Conservation (phyloP, 2,329 filamentous ascomycete genomes). For the Colletotrichum orchidophilum region DNA sequence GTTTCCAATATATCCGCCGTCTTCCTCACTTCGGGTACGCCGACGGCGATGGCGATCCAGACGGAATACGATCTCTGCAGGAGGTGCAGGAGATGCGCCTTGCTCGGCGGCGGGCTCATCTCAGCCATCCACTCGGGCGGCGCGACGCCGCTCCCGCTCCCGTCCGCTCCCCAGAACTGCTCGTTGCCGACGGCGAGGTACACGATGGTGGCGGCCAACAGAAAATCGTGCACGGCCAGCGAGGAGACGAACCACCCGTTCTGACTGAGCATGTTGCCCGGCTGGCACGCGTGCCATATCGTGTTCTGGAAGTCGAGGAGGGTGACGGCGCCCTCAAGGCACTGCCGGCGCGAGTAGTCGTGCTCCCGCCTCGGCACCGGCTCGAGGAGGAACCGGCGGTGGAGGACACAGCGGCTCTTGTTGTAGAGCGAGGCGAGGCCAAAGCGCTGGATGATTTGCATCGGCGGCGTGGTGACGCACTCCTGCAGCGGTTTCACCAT, state of each 20-base stretch:
- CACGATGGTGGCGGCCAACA: slow-evolving; percentile 69
- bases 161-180: slow-evolving; percentile 40
- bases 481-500: slow-evolving; percentile 57
- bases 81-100: slow-evolving; percentile 49
- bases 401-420: slow-evolving; percentile 65
- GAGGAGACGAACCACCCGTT: slow-evolving; percentile 67
- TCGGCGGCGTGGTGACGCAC: slow-evolving; percentile 57
- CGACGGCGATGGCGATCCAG: slow-evolving; percentile 52
- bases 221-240: slow-evolving; percentile 67
- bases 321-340: slow-evolving; percentile 58
- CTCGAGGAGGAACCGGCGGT: slow-evolving; percentile 62
- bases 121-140: slow-evolving; percentile 46
- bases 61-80: slow-evolving; percentile 54
- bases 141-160: slow-evolving; percentile 38
- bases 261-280: slow-evolving; percentile 61
- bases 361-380: slow-evolving; percentile 53
- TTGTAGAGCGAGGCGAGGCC: slow-evolving; percentile 62
- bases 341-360: slow-evolving; percentile 61
- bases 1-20: slow-evolving; percentile 55
- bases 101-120: slow-evolving; percentile 44
- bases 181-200: slow-evolving; percentile 61
- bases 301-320: slow-evolving; percentile 58
- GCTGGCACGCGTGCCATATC: slow-evolving; percentile 59
- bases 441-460: slow-evolving; percentile 61
- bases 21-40: slow-evolving; percentile 53